phyloP scores from a whole-genome alignment of 768 basidiomycete species.

The Boletus edulis region DNA sequence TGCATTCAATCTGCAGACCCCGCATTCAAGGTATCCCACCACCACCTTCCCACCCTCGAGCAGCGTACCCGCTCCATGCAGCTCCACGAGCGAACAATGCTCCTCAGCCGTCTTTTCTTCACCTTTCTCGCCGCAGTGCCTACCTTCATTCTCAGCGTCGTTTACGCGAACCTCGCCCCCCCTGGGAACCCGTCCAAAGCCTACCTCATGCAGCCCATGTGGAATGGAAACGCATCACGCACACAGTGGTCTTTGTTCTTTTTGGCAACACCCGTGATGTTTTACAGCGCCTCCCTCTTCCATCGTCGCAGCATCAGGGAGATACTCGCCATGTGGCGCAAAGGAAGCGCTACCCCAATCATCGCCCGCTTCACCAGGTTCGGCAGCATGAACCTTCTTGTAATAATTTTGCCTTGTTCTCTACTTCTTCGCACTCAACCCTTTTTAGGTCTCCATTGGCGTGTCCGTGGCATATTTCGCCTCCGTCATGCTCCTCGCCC shows the following conservation, averaged over 20 bases:
- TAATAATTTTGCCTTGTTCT: conserved; percentile 21
- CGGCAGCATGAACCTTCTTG: conserved; percentile 86
- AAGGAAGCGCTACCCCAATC: conserved; percentile 50
- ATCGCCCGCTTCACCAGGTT: conserved; percentile 62
- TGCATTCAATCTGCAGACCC: conserved; percentile 40
- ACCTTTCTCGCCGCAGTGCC: conserved; percentile 68
- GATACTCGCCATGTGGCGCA: conserved; percentile 55
- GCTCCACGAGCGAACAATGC: conserved; percentile 48
- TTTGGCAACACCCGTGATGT: conserved; percentile 66
- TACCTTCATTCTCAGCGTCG: conserved; percentile 73
- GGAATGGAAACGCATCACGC: conserved; percentile 62
- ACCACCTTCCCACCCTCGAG: conserved; percentile 57
- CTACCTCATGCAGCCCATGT: conserved; percentile 58
- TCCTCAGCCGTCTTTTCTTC: conserved; percentile 56
- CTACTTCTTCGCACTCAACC: not conserved
- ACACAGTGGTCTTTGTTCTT: conserved; percentile 64
- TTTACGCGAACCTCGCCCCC: conserved; percentile 69
- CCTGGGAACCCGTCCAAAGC: conserved; percentile 41
- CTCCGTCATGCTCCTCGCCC: conserved; percentile 63
- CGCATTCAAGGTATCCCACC: conserved; percentile 43
- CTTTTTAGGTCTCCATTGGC: conserved; percentile 49
- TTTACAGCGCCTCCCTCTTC: conserved; percentile 59
- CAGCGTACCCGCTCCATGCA: conserved; percentile 58
- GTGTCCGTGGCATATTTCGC: conserved; percentile 79
- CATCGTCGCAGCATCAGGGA: conserved; percentile 57